These are phyloP conservation scores for Clonostachys rosea DNA, from an alignment of 2,329 filamentous ascomycete species.

Conservation along the genomic window DNA sequence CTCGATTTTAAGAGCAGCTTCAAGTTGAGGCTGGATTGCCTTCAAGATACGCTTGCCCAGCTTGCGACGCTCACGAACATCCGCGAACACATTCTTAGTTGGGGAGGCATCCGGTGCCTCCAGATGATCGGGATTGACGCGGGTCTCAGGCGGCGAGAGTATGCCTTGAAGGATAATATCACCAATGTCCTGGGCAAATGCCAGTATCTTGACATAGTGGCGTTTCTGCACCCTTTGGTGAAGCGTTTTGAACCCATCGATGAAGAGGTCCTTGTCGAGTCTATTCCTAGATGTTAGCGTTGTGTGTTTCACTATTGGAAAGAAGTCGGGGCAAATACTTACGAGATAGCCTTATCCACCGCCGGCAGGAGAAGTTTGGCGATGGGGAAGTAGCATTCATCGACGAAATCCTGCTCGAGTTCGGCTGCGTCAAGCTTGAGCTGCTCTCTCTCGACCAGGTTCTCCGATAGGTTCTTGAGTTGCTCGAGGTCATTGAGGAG, in stretches of 20 bases:
- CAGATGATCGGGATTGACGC: conserved; percentile 19
- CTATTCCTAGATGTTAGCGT: conserved; percentile 37
- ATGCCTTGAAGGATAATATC: conserved; percentile 49
- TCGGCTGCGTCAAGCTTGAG: conserved; percentile 74
- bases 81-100: conserved; percentile 49
- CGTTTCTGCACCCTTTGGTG: conserved; percentile 48
- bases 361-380: conserved; percentile 71
- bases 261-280: conserved; percentile 61
- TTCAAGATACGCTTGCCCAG: conserved; percentile 89
- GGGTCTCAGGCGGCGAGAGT: conserved; percentile 28
- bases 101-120: conserved; percentile 37
- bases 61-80: conserved; percentile 76
- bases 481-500: conserved; percentile 74
- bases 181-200: conserved; percentile 53
- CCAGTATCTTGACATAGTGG: conserved; percentile 52
- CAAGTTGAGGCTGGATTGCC: conserved; percentile 71
- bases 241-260: conserved; percentile 41
- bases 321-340: conserved; percentile 36
- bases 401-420: conserved; percentile 73
- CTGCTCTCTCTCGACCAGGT: conserved; percentile 70
- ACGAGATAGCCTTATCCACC: conserved; percentile 76
- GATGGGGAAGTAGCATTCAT: conserved; percentile 89
- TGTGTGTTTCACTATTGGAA: conserved; percentile 5
- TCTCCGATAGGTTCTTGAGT: conserved; percentile 64
- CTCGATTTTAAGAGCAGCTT: conserved; percentile 73